Evolutionary conservation across 2,329 filamentous ascomycete species (phyloP), one percentile per base, ranked within the genome.

Genomic region (Neoscytalidium dimidiatum): DNA sequence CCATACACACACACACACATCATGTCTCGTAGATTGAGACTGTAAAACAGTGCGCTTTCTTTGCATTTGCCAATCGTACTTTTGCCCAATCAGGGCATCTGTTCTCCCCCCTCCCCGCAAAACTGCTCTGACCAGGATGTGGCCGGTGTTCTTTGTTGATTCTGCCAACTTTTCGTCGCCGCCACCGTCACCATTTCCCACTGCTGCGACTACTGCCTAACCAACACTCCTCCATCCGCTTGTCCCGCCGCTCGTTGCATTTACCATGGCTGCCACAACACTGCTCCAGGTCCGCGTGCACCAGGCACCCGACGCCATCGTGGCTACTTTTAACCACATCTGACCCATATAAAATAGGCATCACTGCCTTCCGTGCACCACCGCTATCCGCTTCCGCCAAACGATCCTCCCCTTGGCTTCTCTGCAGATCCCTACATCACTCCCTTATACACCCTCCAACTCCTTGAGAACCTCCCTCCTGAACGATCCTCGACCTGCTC

Each of bases 261-360:
- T 23, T 38, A 28, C 56, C 28, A 60, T 60, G 56, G 38, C 38
- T n/a, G 38, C 56, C 8, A 33, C 41, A 19, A 3, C 31, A 60
- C 11, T n/a, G n/a, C n/a, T 26, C 11, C 38, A 60, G 56, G 56
- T 60, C 56, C 41, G 38, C 56, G n/a, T 4, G 23, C 53, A 29
- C 53, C 41, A 60, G 56, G 38, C 56, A 33, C 23, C 41, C 28
- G 38, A n/a, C 56, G 41, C 56, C 41, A 60, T 26, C 14, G 23
- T 23, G 26, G 28, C 56, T 44, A n/a, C 23, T 11, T 26, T 43
- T 33, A n/a, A n/a, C n/a, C 33, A 23, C 21, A 14, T 35, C 53
- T 60, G 56, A 60, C 56, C 56, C 56, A 60, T 60, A n/a, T 46
- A 46, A 60, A 31, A 31, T 46, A 60, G 56, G 56, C 38, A 60